Evolutionary conservation across 768 basidiomycete species (phyloP).

Genomic region (Lactarius psammicola): DNA sequence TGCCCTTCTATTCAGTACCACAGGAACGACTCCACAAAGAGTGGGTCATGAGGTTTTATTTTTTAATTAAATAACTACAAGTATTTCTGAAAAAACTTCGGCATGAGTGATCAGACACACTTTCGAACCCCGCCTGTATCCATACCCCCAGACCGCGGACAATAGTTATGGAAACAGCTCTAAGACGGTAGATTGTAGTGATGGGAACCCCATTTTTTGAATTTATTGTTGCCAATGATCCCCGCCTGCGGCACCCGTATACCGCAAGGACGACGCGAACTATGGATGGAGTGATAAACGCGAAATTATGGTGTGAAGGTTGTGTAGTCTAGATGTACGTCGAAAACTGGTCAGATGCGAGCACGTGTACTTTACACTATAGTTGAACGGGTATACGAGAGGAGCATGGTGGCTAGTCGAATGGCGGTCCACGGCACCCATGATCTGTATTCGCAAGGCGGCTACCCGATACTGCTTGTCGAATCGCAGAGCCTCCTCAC

Average conservation of each 20-base stretch:
- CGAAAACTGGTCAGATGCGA: constrained; percentile 26
- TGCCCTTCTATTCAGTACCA: too few species aligned
- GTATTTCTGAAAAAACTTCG: too few species aligned
- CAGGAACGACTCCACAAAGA: too few species aligned
- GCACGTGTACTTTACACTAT: constrained; percentile 28
- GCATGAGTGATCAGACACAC: too few species aligned
- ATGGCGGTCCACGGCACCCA: constrained; percentile 11
- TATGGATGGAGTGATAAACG: constrained; percentile 24
- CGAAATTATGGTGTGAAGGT: constrained; percentile 18
- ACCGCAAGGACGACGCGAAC: constrained; percentile 13
- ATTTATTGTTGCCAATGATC: constrained; percentile 11
- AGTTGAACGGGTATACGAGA: constrained; percentile 23
- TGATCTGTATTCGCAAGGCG: constrained; percentile 12
- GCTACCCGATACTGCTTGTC: constrained; percentile 8
- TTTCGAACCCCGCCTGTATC: too few species aligned
- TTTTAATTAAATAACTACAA: too few species aligned
- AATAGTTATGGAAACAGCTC: too few species aligned
- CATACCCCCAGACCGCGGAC: too few species aligned
- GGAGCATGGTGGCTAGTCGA: constrained; percentile 3
- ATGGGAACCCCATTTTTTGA: constrained; percentile 3
- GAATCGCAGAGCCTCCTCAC: constrained; percentile 31
- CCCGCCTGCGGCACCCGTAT: constrained; percentile 16
- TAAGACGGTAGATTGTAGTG: background rate
- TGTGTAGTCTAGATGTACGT: constrained; percentile 22
- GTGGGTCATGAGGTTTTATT: too few species aligned